Conservation (phyloP, 352 stramenopile genomes). For the Phytophthora kernoviae region DNA sequence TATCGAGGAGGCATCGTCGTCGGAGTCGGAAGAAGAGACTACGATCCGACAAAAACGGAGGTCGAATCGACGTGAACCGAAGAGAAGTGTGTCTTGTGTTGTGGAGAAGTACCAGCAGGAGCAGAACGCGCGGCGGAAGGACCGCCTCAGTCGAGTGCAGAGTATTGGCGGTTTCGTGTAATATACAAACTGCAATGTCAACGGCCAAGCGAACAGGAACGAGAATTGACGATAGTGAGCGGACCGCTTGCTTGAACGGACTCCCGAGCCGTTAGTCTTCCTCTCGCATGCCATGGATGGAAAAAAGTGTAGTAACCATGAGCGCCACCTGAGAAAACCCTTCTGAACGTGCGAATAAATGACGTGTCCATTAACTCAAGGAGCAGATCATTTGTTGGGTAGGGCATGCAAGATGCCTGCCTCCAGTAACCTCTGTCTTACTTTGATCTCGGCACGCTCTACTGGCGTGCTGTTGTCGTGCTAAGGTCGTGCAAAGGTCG, state of each 20-base stretch:
- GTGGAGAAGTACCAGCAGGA: constrained; percentile 61
- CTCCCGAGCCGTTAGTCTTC: neutral
- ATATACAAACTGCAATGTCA: constrained; percentile 27
- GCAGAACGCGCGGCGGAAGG: constrained; percentile 57
- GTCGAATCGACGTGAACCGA: constrained; percentile 34
- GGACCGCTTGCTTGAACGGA: neutral
- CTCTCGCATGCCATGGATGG: constrained; percentile 24
- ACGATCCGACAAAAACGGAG: constrained; percentile 20
- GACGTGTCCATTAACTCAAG: no score
- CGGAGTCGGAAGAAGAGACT: constrained; percentile 57
- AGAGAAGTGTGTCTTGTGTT: constrained; percentile 35
- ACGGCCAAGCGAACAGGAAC: constrained; percentile 20
- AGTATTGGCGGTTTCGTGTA: constrained; percentile 61
- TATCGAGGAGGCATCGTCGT: constrained; percentile 46
- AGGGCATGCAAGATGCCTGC: neutral
- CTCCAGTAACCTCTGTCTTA: no score
- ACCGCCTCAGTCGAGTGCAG: constrained; percentile 48
- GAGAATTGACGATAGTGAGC: constrained; percentile 11
- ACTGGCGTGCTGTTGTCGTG: no score
- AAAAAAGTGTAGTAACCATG: constrained; percentile 35
- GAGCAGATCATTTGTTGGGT: no score
- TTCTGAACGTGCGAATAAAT: constrained; percentile 10
- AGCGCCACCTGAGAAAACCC: constrained; percentile 11
- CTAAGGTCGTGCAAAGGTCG: no score
- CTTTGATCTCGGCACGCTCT: no score